Conservation (phyloP, 768 basidiomycete species). For the Chalciporus pseudorubinellus region DNA sequence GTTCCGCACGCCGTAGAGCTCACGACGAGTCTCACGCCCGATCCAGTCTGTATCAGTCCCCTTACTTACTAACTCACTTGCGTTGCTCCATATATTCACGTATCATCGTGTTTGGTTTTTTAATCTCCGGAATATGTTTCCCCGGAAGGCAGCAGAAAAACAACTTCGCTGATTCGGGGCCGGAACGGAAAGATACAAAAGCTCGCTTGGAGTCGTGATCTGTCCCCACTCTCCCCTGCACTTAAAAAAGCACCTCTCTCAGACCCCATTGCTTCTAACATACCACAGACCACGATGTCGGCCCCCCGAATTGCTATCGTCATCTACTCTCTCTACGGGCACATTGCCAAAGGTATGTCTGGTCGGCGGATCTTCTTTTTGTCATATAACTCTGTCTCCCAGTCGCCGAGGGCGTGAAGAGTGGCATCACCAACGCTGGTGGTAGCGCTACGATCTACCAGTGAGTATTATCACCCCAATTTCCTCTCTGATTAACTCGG, state of each 20-base stretch:
- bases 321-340: constrained; percentile 52
- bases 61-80: not conserved
- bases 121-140: constrained; percentile 35
- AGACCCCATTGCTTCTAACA: not conserved
- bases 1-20: constrained; percentile 11
- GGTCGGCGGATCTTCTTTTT: not conserved
- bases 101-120: not conserved
- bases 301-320: constrained; percentile 43
- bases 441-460: constrained; percentile 47
- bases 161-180: constrained; percentile 31
- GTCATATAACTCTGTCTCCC: not conserved
- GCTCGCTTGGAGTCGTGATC: constrained; percentile 5
- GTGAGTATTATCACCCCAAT: constrained; percentile 25
- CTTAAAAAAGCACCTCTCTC: not conserved
- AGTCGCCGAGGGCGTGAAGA: constrained; percentile 38
- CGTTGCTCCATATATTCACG: constrained; percentile 8
- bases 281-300: constrained; percentile 10
- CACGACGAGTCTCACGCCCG: constrained; percentile 27
- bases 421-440: constrained; percentile 41
- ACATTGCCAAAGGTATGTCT: constrained; percentile 43
- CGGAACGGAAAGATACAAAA: constrained; percentile 15
- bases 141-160: constrained; percentile 37
- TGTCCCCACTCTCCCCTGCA: not conserved
- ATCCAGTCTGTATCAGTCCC: constrained; percentile 4
- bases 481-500: not conserved